Evolutionary conservation across 805 yeast species (phyloP), one percentile per base, ranked within the genome.

Genomic region (Saturnispora besseyi): DNA sequence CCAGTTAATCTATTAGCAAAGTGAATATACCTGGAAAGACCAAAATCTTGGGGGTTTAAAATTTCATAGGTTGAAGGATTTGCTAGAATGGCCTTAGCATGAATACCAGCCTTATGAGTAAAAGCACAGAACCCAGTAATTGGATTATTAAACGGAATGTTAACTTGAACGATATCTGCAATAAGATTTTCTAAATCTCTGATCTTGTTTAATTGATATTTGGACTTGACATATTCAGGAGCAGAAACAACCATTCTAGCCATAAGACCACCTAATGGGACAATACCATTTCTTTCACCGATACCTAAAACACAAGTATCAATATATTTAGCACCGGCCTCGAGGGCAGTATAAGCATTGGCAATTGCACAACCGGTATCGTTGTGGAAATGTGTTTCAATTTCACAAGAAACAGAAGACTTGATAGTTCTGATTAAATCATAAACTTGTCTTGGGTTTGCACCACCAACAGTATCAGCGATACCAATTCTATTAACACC

Each of bases 281-380:
- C 77, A 57, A 77, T 77, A 60, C 82, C 82, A 64, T 77, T 77
- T 71, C 82, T 73, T 66, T 77, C 82, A 64, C 82, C 82, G 52
- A 77, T 77, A 56, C 82, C 82, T 60, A 77, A 72, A 22, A 77
- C 79, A 41, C 79, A 75, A 6, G 77, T 78, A 58, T 77, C 82
- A 50, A 77, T 76, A 61, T 70, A 73, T 64, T 75, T 76, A 43
- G 81, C 81, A 57, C 82, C 82, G 11, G 79, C 82, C 64, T 77
- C 82, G 59, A 77, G 72, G 21, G 82, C 82, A 47, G 82, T 75
- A 64, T 77, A 77, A 30, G 82, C 82, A 59, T 77, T 77, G 47
- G 82, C 82, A 59, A 77, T 74, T 45, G 82, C 81, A 67, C 82
- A 77, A 38, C 82, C 82, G 28, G 82, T 77, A 63, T 77, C 82